These are phyloP conservation scores for Diutina scorzettiae DNA, from an alignment of 1,139 yeast species.

Conservation along the genomic window DNA sequence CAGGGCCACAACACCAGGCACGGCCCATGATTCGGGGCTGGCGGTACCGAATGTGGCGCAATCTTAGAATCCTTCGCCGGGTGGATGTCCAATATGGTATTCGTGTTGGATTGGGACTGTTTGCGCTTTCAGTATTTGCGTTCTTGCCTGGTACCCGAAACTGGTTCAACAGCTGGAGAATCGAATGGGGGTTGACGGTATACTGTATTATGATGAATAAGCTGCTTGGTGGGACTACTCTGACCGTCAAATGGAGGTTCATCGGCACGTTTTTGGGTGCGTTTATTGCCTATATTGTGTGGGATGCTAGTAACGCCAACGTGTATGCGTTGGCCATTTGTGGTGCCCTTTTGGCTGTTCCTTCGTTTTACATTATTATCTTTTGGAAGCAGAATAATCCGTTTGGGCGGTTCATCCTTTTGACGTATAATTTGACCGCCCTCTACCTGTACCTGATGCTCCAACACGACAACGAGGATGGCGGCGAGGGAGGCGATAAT, in stretches of 20 bases:
- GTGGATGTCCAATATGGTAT: conserved; percentile 71
- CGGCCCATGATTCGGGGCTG: background rate
- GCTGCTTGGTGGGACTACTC: conserved; percentile 76
- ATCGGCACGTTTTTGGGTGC: conserved; percentile 72
- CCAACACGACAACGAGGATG: conserved; percentile 48
- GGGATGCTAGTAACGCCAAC: conserved; percentile 50
- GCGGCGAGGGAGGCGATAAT: conserved; percentile 56
- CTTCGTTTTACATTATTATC: conserved; percentile 59
- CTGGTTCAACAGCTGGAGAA: conserved; percentile 53
- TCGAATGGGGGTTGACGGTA: conserved; percentile 78
- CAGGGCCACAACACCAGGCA: background rate
- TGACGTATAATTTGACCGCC: conserved; percentile 72
- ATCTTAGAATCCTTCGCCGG: conserved; percentile 28
- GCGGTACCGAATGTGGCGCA: conserved; percentile 17
- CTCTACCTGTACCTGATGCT: conserved; percentile 64
- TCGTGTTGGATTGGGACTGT: conserved; percentile 70
- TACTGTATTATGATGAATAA: conserved; percentile 79
- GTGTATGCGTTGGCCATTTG: conserved; percentile 39
- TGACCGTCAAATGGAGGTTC: conserved; percentile 67
- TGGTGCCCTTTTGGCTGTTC: conserved; percentile 50
- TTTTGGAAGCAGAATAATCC: conserved; percentile 55
- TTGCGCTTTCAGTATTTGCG: conserved; percentile 55
- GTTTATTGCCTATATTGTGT: conserved; percentile 41
- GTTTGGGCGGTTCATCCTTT: conserved; percentile 59
- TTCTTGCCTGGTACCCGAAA: conserved; percentile 45